Evolutionary conservation across 805 yeast genomes (phyloP), one percentile per base, ranked within the genome.

Genomic region (Wickerhamiella spandovensis): DNA sequence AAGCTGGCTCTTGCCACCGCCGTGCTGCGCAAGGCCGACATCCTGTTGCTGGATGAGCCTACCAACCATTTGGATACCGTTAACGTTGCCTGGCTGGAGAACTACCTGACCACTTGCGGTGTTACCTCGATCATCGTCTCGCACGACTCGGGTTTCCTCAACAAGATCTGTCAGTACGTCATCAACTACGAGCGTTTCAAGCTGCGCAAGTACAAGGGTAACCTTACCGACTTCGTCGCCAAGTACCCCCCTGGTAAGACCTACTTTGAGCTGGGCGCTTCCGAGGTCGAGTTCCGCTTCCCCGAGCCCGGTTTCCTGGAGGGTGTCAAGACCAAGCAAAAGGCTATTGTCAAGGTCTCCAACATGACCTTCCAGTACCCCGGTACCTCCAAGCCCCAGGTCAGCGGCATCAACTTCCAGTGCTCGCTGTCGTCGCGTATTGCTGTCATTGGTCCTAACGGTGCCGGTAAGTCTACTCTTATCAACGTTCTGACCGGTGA

Each of bases 1-100:
- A 90, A 90, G 72, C 77, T 90, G 59, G 97, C 89, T 70, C 75
- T 90, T 62, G 98, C 97, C n/a, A 82, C 97, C 72, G 98, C 97
- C 37, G 89, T 90, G 96, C 74, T 90, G 59, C 85, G 88, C 87
- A 87, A 82, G 68, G 98, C 97, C 35, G 98, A 90, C 70, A 89
- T 90, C 50, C 76, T 90, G 62, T 74, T 90, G 59, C 76, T 90
- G 64, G 98, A 90, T 70, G 98, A 90, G 78, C 98, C 98, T 67
- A 90, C 98, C 57, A 90, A 90, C 72, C 98, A 90, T 72, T 79
- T 90, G 77, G 98, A 92, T 73, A 96, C 87, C 47, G 72, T 78
- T 43, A 90, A 90, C 61, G 97, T 92, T 53, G 78, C 82, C 64
- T 90, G 98, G 98, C 74, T 90, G 58, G 82, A 87, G 70, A 88